Evolutionary conservation across 2,329 filamentous ascomycete genomes (phyloP).

Genomic region (Colletotrichum aenigma): DNA sequence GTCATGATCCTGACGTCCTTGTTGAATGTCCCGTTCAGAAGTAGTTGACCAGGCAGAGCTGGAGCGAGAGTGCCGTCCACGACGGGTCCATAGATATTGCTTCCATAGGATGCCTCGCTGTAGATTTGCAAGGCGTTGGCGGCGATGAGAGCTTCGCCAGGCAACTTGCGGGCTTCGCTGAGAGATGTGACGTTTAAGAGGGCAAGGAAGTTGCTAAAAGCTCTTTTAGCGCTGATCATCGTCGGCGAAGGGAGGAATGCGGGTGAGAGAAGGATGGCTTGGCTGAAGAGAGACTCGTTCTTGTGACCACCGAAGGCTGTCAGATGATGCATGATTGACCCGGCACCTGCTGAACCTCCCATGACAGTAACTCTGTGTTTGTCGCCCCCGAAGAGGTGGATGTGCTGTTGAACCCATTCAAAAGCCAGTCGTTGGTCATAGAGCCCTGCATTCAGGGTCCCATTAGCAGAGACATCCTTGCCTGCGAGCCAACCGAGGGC

Average conservation of each 20-base stretch:
- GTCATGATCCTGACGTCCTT: background rate
- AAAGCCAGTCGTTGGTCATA: background rate
- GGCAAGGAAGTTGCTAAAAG: background rate
- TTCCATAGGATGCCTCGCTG: background rate
- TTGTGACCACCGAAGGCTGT: background rate
- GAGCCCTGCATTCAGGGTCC: conserved; percentile 1
- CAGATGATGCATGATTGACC: background rate
- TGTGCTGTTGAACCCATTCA: background rate
- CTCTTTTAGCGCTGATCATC: background rate
- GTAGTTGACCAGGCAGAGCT: background rate
- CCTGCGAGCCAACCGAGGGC: conserved; percentile 1
- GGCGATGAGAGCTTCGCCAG: background rate
- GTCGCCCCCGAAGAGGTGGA: background rate
- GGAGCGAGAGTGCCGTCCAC: background rate
- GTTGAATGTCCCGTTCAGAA: background rate
- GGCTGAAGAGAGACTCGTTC: conserved; percentile 37
- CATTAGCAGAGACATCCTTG: background rate
- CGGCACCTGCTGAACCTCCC: background rate
- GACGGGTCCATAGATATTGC: background rate
- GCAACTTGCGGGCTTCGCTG: background rate
- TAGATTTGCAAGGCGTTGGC: background rate
- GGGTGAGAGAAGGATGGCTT: conserved; percentile 36
- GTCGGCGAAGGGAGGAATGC: conserved; percentile 25
- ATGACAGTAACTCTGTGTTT: background rate
- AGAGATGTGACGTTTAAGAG: background rate